Percentiles rank a stretch among this genome's conserved stretches.
These are phyloP conservation scores for Coemansia sp. DNA, from an alignment of 192 early-diverging fungal genomes.

Conservation along the genomic window DNA sequence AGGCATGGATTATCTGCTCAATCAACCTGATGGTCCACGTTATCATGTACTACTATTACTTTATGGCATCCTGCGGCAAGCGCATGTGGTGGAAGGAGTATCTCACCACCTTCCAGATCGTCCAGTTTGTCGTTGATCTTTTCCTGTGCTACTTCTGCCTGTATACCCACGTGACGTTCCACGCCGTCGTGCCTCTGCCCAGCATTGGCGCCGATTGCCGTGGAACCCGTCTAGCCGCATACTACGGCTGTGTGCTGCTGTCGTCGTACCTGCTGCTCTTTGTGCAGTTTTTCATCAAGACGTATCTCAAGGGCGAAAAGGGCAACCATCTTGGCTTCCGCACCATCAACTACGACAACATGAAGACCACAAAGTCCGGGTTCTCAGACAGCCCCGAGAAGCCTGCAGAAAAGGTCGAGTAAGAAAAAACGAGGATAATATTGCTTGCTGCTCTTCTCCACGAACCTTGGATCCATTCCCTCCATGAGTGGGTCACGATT, in stretches of 20 bases:
- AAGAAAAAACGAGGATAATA: not conserved
- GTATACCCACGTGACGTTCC: constrained; percentile 75
- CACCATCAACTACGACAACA: constrained; percentile 49
- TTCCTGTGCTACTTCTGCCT: constrained; percentile 81
- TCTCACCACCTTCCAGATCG: constrained; percentile 90
- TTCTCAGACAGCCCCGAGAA: constrained; percentile 18
- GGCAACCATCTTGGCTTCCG: constrained; percentile 51
- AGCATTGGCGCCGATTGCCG: constrained; percentile 71
- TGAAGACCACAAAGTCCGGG: constrained; percentile 26
- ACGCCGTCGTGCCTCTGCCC: constrained; percentile 64
- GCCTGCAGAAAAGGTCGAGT: constrained; percentile 25
- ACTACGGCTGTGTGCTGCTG: constrained; percentile 77
- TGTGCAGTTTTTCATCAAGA: constrained; percentile 87
- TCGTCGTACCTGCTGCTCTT: constrained; percentile 84
- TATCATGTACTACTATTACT: constrained; percentile 93
- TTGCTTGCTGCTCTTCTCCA: no score
- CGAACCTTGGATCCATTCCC: no score
- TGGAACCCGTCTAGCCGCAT: constrained; percentile 72
- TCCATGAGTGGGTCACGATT: no score
- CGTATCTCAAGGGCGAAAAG: constrained; percentile 64
- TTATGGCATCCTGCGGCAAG: constrained; percentile 75
- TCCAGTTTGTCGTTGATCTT: constrained; percentile 89
- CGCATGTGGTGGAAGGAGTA: constrained; percentile 93
- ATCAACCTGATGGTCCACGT: constrained; percentile 90
- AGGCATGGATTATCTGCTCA: constrained; percentile 57